Base-by-base conservation (phyloP, 345 rosid species). In the Raphanus raphanistrum region DNA sequence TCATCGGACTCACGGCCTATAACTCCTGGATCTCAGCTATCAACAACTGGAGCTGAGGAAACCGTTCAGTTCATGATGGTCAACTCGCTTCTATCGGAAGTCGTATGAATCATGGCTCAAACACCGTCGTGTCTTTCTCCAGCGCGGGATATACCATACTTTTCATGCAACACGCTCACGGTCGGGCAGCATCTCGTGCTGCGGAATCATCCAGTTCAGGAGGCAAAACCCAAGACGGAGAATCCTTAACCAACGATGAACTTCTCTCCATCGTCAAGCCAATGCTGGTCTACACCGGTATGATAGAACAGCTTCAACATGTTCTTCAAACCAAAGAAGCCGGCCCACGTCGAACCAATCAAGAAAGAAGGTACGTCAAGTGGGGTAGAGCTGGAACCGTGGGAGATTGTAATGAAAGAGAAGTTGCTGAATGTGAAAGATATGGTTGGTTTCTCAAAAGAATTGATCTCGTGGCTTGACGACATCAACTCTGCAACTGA, bases 11-110 rank as follows among this genome's bases (percentile, higher is more conserved):
- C 91, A 13, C 88, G 84, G 71, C 82, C 95, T 71, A 26, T 85
- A 8, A 75, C 88, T 70, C 84, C 85, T 38, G 92, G 82, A 75
- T 43, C 86, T 29, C 89, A 87, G 70, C 79, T 90, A 65, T 75
- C 93, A 2, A 60, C 81, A 1, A 59, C 72, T 43, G 96, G 96
- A 79, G 88, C 90, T 0, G 93, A 95, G 71, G 96, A 90, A 82
- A 92, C 96, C 0, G 94, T 91, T 60, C 98, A 95, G 78, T 91
- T 92, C 79, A 95, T 91, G 98, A 95, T 95, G 99, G 98, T 95
- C 48, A 89, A 91, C 81, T 95, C 98, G 10, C 92, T 95, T 62
- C 91, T 95, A 0, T 89, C 96, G 0, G 97, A 92, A 92, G 75
- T 87, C 99, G 12, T 91, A 92, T n/a, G 93, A 93, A 62, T 88